These are phyloP conservation scores for Calocybe cyanea DNA, from an alignment of 768 basidiomycete species.

Conservation along the genomic window DNA sequence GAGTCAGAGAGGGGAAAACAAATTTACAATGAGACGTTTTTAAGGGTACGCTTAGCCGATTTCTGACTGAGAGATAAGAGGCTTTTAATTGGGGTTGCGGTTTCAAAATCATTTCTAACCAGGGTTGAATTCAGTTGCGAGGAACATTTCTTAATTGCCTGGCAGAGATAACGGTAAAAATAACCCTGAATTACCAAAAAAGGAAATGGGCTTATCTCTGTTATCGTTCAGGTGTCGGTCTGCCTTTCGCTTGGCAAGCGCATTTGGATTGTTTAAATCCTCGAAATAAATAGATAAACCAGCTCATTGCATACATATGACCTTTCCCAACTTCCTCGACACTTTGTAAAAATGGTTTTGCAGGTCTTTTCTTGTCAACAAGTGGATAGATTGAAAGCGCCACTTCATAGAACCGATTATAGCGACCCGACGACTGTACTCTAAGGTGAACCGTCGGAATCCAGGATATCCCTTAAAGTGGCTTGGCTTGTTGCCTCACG, in stretches of 20 bases:
- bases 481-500: too few relatives aligned
- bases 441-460: too few relatives aligned
- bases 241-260: too few relatives aligned
- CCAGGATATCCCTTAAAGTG: too few relatives aligned
- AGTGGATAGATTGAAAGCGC: not conserved
- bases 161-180: conserved; percentile 9
- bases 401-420: not conserved
- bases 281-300: too few relatives aligned
- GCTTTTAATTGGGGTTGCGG: not conserved
- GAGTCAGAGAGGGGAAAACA: not conserved
- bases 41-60: conserved; percentile 11
- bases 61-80: conserved; percentile 20
- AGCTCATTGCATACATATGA: not conserved
- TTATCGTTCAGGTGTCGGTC: too few relatives aligned
- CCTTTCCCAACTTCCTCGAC: too few relatives aligned
- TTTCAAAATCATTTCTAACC: not conserved
- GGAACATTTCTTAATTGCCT: not conserved
- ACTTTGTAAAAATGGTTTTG: too few relatives aligned
- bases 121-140: not conserved
- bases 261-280: too few relatives aligned
- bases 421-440: too few relatives aligned
- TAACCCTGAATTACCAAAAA: not conserved
- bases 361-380: too few relatives aligned
- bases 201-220: too few relatives aligned
- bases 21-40: conserved; percentile 5